Conservation (phyloP, 108 stramenopile species). For the Bacterosira constricta region DNA sequence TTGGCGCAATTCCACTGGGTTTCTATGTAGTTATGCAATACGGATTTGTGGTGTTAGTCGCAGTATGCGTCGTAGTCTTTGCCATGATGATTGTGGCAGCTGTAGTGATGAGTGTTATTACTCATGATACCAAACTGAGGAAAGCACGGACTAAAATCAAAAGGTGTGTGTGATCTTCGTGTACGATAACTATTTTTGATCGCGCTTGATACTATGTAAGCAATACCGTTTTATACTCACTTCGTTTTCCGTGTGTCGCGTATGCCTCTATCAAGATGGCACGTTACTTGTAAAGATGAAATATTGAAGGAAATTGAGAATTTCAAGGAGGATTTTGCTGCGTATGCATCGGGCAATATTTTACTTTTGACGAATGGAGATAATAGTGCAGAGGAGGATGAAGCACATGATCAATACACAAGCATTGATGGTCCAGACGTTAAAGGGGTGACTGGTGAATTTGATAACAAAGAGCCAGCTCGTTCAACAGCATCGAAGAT, state of each 20-base stretch:
- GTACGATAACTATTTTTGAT: no score
- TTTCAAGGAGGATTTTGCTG: conserved; percentile 24
- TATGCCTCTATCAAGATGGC: no score
- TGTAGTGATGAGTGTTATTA: conserved; percentile 12
- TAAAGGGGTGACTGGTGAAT: not conserved
- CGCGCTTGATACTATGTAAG: no score
- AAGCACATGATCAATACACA: not conserved
- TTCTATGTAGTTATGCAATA: conserved; percentile 16
- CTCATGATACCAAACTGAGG: conserved; percentile 10
- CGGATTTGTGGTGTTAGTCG: conserved; percentile 28
- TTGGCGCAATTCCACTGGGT: conserved; percentile 8
- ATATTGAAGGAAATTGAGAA: conserved; percentile 35
- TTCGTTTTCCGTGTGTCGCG: no score
- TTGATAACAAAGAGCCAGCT: no score
- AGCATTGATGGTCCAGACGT: not conserved
- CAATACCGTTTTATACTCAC: no score
- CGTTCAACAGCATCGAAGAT: not conserved
- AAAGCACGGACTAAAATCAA: conserved; percentile 23
- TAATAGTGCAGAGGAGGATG: conserved; percentile 2
- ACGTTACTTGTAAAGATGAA: conserved; percentile 16
- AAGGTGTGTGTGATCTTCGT: conserved; percentile 5
- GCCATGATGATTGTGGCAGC: conserved; percentile 17
- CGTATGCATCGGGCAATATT: conserved; percentile 18
- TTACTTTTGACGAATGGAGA: conserved; percentile 1
- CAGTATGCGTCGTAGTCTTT: not conserved